Evolutionary conservation across 176 grass and related monocot genomes (phyloP), one percentile per base, ranked within the genome.

Genomic region (Eragrostis nindensis): DNA sequence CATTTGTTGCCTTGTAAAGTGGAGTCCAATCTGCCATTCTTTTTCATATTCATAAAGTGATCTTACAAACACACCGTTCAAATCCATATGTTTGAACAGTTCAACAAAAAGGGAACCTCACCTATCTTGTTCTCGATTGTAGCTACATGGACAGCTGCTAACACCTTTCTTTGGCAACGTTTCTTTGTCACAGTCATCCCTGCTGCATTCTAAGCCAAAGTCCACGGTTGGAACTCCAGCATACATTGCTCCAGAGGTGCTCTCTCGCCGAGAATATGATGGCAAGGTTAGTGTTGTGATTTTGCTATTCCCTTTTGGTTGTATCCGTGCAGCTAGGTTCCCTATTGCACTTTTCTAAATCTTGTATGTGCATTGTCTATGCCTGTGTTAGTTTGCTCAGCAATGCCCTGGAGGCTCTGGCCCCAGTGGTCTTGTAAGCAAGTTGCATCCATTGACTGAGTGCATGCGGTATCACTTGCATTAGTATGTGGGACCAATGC

Each of bases 221-320:
- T 94, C 92, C 15, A 91, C 92, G 5, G 92, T 94, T 15, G 92
- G 92, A 14, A 94, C 92, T 78, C 92, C 92, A 19, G 92, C 92
- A 4, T 94, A 94, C 76, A 94, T 94, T 43, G 92, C 92, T 75
- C 91, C 92, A 4, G 92, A 94, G 77, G 92, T 94, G 64, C 92
- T 94, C 22, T 86, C 88, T 10, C 92, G 85, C 38, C 82, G 88
- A 59, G 92, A 94, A 65, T 94, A 94, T 5, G 92, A 94, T 43
- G 92, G 92, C 85, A 94, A 94, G 92, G 92, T 94, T 39, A 88
- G 92, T 90, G 2, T 32, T 64, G 17, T 74, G 40, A 80, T 68
- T 71, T 79, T 68, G 0, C 15, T 43, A 36, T 30, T 42, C 42
- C 38, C 11, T 41, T 50, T 45, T 42, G 11, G 24, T 43, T 22